phyloP scores from a whole-genome alignment of 2,329 filamentous ascomycete species.

The Ophiocordyceps unilateralis region DNA sequence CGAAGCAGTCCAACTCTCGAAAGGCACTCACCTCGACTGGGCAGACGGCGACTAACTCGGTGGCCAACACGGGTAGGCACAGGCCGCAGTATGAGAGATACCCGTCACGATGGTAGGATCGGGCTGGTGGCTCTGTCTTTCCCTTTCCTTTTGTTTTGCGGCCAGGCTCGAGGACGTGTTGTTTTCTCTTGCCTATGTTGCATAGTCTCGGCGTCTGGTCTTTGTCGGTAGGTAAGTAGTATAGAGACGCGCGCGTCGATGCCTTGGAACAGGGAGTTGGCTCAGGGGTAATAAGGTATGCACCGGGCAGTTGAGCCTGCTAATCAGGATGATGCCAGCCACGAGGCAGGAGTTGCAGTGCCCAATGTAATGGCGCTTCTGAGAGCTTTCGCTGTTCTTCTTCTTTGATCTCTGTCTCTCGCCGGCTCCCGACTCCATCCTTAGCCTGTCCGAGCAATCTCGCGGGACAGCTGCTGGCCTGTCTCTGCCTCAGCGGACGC shows the following conservation, averaged over 20 bases:
- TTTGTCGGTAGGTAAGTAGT: not conserved
- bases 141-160: not conserved
- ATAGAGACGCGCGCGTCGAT: not conserved
- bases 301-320: not conserved
- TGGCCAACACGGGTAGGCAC: conserved; percentile 19
- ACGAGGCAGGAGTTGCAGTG: not conserved
- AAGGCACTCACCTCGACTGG: conserved; percentile 8
- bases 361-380: not conserved
- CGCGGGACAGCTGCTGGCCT: too few species aligned
- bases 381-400: too few species aligned
- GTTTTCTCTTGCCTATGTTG: not conserved
- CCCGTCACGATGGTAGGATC: conserved; percentile 14
- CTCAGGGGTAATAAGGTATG: not conserved
- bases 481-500: not conserved
- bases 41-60: conserved; percentile 17
- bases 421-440: not conserved
- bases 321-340: not conserved
- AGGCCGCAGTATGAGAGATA: conserved; percentile 24
- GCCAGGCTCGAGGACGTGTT: not conserved
- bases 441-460: not conserved
- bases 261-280: not conserved
- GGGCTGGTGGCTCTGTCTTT: not conserved
- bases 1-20: conserved; percentile 18
- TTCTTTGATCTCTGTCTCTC: not conserved
- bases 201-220: not conserved